Percentiles rank a stretch among this genome's conserved stretches.
These are phyloP conservation scores for Citrullus colocynthis DNA, from an alignment of 306 rosid genomes.

Conservation along the genomic window DNA sequence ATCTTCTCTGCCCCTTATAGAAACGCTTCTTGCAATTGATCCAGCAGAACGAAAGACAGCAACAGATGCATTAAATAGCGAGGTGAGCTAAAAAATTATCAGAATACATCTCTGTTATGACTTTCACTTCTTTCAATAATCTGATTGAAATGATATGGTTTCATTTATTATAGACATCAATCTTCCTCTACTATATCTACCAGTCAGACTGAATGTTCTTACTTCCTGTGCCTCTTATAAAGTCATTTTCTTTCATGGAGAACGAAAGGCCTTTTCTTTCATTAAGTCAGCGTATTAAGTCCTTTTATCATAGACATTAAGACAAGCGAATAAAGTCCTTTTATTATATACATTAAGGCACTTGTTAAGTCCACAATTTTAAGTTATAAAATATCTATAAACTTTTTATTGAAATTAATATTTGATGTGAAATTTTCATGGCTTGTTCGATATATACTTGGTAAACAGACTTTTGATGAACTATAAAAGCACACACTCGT, in stretches of 20 bases:
- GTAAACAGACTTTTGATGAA: background rate
- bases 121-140: conserved; percentile 7
- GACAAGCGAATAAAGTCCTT: too few species aligned
- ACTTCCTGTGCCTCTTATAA: background rate
- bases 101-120: conserved; percentile 7
- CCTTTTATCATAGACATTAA: background rate
- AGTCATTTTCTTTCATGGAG: background rate
- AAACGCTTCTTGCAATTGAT: conserved; percentile 60
- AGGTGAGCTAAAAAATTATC: conserved; percentile 29
- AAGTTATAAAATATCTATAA: background rate
- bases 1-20: conserved; percentile 46
- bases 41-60: conserved; percentile 57
- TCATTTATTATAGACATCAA: background rate
- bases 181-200: background rate
- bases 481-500: background rate
- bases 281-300: background rate
- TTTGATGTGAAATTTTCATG: background rate
- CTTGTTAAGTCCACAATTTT: background rate
- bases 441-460: background rate
- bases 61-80: conserved; percentile 47
- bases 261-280: background rate
- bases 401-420: background rate
- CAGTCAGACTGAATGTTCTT: background rate
- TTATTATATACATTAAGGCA: too few species aligned
- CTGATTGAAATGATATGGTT: conserved; percentile 12